Percentiles rank a stretch among this genome's conserved stretches.
These are phyloP conservation scores for Candida freyschussii DNA, from an alignment of 1,139 yeast species.

Conservation along the genomic window DNA sequence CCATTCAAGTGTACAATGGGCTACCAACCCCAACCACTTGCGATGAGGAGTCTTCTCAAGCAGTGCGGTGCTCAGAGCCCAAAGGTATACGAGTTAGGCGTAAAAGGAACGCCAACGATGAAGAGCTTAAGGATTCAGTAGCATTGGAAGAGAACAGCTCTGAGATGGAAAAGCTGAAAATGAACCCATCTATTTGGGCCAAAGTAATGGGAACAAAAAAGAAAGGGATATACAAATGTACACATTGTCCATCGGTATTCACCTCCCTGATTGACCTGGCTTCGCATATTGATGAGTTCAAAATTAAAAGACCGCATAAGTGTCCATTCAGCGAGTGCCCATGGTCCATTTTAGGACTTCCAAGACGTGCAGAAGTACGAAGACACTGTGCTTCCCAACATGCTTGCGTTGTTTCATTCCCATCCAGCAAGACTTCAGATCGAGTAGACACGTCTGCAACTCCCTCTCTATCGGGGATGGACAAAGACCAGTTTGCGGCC, in stretches of 20 bases:
- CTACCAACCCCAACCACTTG: too few relatives aligned
- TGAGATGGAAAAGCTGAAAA: too few relatives aligned
- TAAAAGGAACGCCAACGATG: too few relatives aligned
- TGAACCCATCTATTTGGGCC: conserved; percentile 16
- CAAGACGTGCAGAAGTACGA: conserved; percentile 53
- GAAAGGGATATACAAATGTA: conserved; percentile 47
- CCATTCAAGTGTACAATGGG: too few relatives aligned
- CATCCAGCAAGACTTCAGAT: neutral
- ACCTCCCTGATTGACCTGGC: conserved; percentile 38
- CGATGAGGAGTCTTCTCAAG: too few relatives aligned
- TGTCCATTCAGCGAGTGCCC: conserved; percentile 58
- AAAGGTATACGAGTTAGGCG: too few relatives aligned
- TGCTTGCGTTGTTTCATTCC: conserved; percentile 8
- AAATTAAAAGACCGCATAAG: conserved; percentile 38
- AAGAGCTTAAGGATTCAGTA: too few relatives aligned
- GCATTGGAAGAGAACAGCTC: too few relatives aligned
- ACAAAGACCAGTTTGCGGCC: neutral
- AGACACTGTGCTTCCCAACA: conserved; percentile 62
- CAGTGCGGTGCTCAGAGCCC: too few relatives aligned
- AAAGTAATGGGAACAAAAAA: conserved; percentile 32
- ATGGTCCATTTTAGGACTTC: conserved; percentile 56
- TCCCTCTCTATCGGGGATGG: neutral
- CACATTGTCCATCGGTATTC: conserved; percentile 44
- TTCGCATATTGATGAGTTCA: conserved; percentile 40
- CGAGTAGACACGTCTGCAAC: neutral